These are phyloP conservation scores for Nakazawaea wyomingensis DNA, from an alignment of 805 yeast genomes.

Conservation along the genomic window DNA sequence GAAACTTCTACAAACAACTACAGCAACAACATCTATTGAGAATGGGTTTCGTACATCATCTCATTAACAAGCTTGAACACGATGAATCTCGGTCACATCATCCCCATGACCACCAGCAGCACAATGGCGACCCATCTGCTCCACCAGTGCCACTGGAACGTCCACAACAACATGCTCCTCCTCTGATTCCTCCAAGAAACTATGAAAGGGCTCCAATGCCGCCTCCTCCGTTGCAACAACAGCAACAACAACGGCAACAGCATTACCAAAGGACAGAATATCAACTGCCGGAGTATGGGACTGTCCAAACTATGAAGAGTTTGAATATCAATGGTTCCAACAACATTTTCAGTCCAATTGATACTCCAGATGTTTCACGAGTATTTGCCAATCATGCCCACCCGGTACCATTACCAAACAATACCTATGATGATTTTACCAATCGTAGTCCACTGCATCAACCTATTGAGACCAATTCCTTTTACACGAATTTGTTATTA, in stretches of 20 bases:
- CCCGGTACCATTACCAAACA: conserved; percentile 5
- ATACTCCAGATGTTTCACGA: conserved; percentile 17
- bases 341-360: conserved; percentile 3
- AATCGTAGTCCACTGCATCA: too few relatives aligned
- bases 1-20: too few relatives aligned
- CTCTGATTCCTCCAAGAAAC: neutral
- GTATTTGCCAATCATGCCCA: conserved; percentile 3
- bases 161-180: neutral
- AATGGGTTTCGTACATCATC: conserved; percentile 3
- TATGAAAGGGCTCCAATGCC: conserved; percentile 10
- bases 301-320: neutral
- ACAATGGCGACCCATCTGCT: neutral
- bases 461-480: conserved; percentile 73
- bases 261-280: too few relatives aligned
- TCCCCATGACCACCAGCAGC: neutral
- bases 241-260: neutral
- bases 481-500: conserved; percentile 67
- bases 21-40: too few relatives aligned
- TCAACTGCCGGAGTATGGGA: too few relatives aligned
- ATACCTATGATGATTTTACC: neutral
- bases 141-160: neutral
- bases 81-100: neutral
- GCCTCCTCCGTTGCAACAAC: neutral
- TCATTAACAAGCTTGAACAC: neutral
- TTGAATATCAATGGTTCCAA: neutral